These are phyloP conservation scores for Hibiscus tridactylites DNA, from an alignment of 345 rosid species.

Conservation along the genomic window DNA sequence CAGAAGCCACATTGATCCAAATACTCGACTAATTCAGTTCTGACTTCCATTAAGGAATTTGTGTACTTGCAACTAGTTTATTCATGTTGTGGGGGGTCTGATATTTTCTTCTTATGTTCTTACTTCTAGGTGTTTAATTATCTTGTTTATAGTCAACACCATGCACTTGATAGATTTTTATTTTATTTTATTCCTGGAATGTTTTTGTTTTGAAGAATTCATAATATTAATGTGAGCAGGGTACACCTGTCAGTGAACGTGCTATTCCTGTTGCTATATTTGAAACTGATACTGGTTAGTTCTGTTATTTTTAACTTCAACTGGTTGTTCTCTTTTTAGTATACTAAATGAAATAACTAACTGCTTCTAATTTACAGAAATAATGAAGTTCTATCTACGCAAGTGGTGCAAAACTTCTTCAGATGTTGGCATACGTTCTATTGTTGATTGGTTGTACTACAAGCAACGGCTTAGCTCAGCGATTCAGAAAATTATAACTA, in stretches of 20 bases:
- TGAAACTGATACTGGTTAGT: constrained; percentile 69
- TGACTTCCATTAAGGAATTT: not conserved
- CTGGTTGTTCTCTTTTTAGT: constrained; percentile 13
- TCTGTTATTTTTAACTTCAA: constrained; percentile 14
- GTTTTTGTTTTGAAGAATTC: constrained; percentile 6
- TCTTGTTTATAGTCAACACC: not conserved
- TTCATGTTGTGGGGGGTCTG: not conserved
- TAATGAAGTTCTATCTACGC: constrained; percentile 61
- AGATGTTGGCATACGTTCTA: constrained; percentile 65
- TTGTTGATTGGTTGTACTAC: constrained; percentile 92
- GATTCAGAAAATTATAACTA: constrained; percentile 83
- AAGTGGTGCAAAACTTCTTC: constrained; percentile 91
- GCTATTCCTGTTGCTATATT: constrained; percentile 99
- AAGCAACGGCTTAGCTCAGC: constrained; percentile 91
- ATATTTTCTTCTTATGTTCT: not conserved
- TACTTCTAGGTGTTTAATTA: not conserved
- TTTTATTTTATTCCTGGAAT: not conserved
- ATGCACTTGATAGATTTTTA: not conserved
- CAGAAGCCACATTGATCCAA: not conserved
- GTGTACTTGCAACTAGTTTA: not conserved
- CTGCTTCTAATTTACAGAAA: constrained; percentile 40
- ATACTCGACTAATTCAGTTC: not conserved
- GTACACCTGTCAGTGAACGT: constrained; percentile 94
- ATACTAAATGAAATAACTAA: constrained; percentile 13
- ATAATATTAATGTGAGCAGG: constrained; percentile 45